These are phyloP conservation scores for Zalaria sp. DNA, from an alignment of 2,329 filamentous ascomycete species.

Conservation along the genomic window DNA sequence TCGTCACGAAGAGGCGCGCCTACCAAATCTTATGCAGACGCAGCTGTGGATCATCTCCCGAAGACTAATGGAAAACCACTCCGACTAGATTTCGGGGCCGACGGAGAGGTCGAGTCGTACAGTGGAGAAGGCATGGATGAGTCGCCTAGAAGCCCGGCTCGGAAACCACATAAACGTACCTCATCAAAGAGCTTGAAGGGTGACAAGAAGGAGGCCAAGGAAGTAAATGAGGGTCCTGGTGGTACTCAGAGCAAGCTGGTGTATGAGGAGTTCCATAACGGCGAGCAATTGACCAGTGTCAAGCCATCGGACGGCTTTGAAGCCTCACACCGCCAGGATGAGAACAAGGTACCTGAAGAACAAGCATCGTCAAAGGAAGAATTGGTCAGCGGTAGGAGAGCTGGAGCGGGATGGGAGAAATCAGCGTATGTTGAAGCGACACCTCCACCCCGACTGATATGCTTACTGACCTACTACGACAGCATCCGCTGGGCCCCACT, in stretches of 20 bases:
- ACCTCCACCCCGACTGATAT: no score
- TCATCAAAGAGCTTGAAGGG: conserved; percentile 12
- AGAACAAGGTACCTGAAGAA: conserved; percentile 9
- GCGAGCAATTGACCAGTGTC: conserved; percentile 30
- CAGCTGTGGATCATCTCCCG: conserved; percentile 6
- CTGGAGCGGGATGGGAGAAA: conserved; percentile 38
- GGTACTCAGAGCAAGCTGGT: conserved; percentile 15
- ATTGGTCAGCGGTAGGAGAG: conserved; percentile 37
- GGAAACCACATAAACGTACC: conserved; percentile 14
- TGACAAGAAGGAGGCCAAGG: conserved; percentile 5
- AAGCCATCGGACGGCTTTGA: conserved; percentile 25
- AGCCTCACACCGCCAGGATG: conserved; percentile 18
- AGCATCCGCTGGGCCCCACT: conserved; percentile 82
- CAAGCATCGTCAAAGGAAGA: conserved; percentile 19
- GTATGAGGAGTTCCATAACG: conserved; percentile 30
- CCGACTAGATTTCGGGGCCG: conserved; percentile 3
- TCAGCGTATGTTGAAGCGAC: conserved; percentile 24
- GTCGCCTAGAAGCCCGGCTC: conserved; percentile 14
- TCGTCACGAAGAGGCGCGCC: conserved; percentile 2
- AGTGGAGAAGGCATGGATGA: conserved; percentile 11
- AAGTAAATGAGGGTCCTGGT: conserved; percentile 6
- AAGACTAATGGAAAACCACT: conserved; percentile 2
- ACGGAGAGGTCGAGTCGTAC: conserved; percentile 13
- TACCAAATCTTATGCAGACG: conserved; percentile 25
- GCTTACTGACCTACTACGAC: conserved; percentile 1